Percentiles rank a stretch among this genome's conserved stretches.
phyloP scores from a whole-genome alignment of 192 early-diverging fungal genomes.

The Chytriomyces confervae region DNA sequence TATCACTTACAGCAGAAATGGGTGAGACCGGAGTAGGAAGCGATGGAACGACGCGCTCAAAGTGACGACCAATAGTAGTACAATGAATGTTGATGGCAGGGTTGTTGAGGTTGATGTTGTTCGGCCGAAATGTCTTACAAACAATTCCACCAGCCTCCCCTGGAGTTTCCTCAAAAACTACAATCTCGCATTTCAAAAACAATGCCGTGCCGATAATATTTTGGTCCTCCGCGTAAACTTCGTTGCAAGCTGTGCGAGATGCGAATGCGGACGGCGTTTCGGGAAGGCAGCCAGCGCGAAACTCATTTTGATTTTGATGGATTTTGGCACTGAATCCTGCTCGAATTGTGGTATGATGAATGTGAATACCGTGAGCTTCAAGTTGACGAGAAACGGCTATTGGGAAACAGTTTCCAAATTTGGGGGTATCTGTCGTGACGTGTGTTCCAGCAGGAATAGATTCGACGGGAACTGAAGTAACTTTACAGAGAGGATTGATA shows the following conservation, averaged over 20 bases:
- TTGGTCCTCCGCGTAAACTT: background rate
- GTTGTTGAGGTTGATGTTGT: background rate
- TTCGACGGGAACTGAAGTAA: too few relatives aligned
- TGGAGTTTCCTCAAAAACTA: background rate
- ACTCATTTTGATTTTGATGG: background rate
- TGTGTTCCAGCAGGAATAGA: too few relatives aligned
- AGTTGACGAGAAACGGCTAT: too few relatives aligned
- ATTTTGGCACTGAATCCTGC: background rate
- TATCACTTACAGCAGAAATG: too few relatives aligned
- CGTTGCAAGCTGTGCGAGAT: background rate
- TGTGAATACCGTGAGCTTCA: background rate
- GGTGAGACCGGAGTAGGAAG: too few relatives aligned
- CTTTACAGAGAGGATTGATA: too few relatives aligned
- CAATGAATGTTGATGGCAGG: background rate
- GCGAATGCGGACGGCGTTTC: background rate
- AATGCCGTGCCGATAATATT: background rate
- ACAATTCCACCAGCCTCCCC: background rate
- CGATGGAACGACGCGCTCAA: background rate
- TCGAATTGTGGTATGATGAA: background rate
- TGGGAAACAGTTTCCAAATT: too few relatives aligned
- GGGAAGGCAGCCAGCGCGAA: background rate
- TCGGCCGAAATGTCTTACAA: background rate
- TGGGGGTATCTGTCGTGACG: too few relatives aligned
- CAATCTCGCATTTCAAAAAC: background rate
- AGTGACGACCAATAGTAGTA: background rate